phyloP scores from a whole-genome alignment of 164 flowering plant species.

The Piper longum region DNA sequence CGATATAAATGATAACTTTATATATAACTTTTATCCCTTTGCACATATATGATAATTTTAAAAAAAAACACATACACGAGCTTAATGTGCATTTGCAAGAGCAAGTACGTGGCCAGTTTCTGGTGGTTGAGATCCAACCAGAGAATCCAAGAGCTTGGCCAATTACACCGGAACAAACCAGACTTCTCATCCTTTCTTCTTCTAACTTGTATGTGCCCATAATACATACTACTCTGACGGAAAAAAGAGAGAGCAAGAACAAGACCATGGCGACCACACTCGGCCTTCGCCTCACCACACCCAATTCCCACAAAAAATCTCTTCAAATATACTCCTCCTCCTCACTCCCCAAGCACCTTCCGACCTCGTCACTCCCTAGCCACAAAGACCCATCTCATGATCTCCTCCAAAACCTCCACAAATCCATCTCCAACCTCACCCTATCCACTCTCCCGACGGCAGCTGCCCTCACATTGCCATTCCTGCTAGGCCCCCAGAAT shows the following conservation, averaged over 20 bases:
- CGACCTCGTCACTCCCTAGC: slow-evolving; percentile 4
- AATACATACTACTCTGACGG: background rate
- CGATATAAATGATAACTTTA: too few species aligned
- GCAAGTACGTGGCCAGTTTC: too few species aligned
- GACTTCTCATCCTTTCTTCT: background rate
- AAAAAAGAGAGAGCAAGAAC: background rate
- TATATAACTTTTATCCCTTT: too few species aligned
- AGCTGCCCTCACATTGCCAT: slow-evolving; percentile 41
- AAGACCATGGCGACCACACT: background rate
- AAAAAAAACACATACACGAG: too few species aligned
- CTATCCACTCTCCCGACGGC: slow-evolving; percentile 36
- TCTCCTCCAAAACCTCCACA: slow-evolving; percentile 8
- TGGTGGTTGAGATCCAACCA: too few species aligned
- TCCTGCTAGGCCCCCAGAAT: slow-evolving; percentile 42
- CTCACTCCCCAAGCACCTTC: background rate
- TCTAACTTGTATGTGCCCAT: background rate
- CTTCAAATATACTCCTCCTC: background rate
- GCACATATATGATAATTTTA: too few species aligned
- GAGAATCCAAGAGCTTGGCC: too few species aligned
- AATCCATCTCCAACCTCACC: slow-evolving; percentile 14
- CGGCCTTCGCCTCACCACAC: background rate
- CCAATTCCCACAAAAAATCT: background rate
- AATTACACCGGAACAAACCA: too few species aligned
- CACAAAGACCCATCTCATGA: slow-evolving; percentile 1
- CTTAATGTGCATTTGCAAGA: too few species aligned